phyloP scores from a whole-genome alignment of 805 yeast species.

The Tetrapisispora fleetii region DNA sequence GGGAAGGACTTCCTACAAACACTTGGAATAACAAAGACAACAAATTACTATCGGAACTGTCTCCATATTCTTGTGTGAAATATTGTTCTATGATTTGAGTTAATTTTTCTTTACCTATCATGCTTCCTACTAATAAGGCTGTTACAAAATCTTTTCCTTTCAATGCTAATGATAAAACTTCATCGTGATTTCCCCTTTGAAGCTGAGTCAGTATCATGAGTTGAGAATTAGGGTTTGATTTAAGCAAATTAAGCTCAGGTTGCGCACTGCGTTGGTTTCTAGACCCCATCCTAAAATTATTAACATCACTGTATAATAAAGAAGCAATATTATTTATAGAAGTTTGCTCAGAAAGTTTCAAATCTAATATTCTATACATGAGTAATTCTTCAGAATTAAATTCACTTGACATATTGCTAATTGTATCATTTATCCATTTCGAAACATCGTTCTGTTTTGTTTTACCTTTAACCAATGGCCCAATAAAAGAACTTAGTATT shows the following conservation, averaged over 20 bases:
- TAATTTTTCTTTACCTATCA: slow-evolving; percentile 55
- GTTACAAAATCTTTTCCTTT: slow-evolving; percentile 64
- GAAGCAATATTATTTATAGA: slow-evolving; percentile 29
- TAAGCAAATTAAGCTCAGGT: slow-evolving; percentile 30
- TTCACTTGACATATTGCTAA: slow-evolving; percentile 16
- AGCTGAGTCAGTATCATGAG: slow-evolving; percentile 30
- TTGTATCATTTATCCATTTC: slow-evolving; percentile 47
- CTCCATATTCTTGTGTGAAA: slow-evolving; percentile 38
- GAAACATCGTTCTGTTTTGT: slow-evolving; percentile 58
- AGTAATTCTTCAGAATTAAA: slow-evolving; percentile 13
- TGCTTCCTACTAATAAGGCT: slow-evolving; percentile 59
- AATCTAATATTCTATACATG: slow-evolving; percentile 18
- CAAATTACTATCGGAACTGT: slow-evolving; percentile 32
- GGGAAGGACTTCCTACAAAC: slow-evolving; percentile 49
- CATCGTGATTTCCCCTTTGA: slow-evolving; percentile 54
- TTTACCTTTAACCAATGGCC: slow-evolving; percentile 47
- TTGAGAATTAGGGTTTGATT: slow-evolving; percentile 29
- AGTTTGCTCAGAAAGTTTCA: slow-evolving; percentile 18
- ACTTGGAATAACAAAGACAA: slow-evolving; percentile 52
- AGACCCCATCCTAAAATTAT: neutral
- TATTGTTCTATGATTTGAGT: slow-evolving; percentile 48
- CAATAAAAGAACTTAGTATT: slow-evolving; percentile 29
- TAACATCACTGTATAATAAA: slow-evolving; percentile 14
- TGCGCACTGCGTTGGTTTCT: slow-evolving; percentile 5
- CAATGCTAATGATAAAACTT: slow-evolving; percentile 56